A percentile compares a stretch with the other conserved stretches of the same genome.
These are phyloP conservation scores for Serpula lacrymans DNA, from an alignment of 768 basidiomycete genomes.

Conservation along the genomic window DNA sequence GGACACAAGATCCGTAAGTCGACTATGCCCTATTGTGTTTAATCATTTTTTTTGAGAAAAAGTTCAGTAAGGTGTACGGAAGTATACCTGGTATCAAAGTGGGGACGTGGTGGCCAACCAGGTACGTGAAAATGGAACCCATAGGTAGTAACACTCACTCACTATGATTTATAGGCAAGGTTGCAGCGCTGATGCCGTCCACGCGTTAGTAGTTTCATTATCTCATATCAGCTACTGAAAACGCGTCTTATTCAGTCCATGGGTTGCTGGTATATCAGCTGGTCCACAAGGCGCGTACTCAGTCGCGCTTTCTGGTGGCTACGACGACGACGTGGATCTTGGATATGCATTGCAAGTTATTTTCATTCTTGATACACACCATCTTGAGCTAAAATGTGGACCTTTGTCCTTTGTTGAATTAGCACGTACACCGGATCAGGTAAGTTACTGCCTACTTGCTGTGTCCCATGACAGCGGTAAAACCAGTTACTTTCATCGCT, in stretches of 20 bases:
- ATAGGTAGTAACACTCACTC: not conserved
- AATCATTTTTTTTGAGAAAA: not conserved
- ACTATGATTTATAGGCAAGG: constrained; percentile 34
- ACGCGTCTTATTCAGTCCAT: constrained; percentile 48
- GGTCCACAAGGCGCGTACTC: constrained; percentile 73
- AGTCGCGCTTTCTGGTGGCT: constrained; percentile 85
- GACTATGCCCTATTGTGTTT: constrained; percentile 8
- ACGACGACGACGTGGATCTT: constrained; percentile 80
- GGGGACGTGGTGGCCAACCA: constrained; percentile 80
- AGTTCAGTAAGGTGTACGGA: constrained; percentile 70
- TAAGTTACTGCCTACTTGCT: too few relatives aligned
- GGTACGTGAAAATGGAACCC: constrained; percentile 34
- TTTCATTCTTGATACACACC: not conserved
- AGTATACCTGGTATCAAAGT: constrained; percentile 74
- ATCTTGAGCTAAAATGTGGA: constrained; percentile 1
- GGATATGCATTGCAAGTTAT: constrained; percentile 77
- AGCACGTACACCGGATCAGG: constrained; percentile 84
- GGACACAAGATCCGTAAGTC: constrained; percentile 32
- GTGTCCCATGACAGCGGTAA: too few relatives aligned
- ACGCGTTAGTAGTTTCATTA: constrained; percentile 60
- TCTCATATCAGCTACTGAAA: not conserved
- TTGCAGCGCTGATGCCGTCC: constrained; percentile 77
- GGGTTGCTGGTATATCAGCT: constrained; percentile 73
- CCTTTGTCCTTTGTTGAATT: constrained; percentile 4
- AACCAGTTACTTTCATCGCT: constrained; percentile 5